Evolutionary conservation across 1,284 basidiomycete species (phyloP).

Genomic region (Melampsora americana): DNA sequence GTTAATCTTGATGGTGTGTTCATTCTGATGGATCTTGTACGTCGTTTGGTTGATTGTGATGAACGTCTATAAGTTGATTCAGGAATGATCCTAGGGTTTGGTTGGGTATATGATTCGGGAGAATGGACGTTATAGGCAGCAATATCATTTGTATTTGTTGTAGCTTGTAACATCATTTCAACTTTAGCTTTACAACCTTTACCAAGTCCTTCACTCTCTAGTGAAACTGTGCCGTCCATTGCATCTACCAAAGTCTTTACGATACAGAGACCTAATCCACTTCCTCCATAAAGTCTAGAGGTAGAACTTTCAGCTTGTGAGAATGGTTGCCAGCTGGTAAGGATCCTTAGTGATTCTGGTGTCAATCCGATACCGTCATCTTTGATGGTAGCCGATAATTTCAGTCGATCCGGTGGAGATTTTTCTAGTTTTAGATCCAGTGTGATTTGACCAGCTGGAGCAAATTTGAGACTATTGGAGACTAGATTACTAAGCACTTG

Average conservation of each 20-base stretch:
- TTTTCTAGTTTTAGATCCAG: conserved; percentile 3
- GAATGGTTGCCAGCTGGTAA: conserved; percentile 26
- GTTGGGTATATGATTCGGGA: not conserved
- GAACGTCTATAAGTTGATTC: not conserved
- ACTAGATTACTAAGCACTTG: conserved; percentile 53
- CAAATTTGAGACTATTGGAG: conserved; percentile 53
- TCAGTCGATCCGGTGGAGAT: not conserved
- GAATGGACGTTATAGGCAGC: not conserved
- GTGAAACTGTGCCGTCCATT: conserved; percentile 51
- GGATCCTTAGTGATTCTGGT: not conserved
- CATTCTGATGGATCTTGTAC: not conserved
- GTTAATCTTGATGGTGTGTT: not conserved
- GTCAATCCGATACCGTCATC: conserved; percentile 27
- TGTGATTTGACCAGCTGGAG: conserved; percentile 45
- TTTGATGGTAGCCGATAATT: conserved; percentile 17
- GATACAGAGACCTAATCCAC: conserved; percentile 50
- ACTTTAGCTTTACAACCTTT: conserved; percentile 50
- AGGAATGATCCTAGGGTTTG: not conserved
- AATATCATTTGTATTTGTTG: not conserved
- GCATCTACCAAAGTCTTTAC: conserved; percentile 53
- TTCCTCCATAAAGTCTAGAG: conserved; percentile 19
- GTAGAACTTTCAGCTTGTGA: conserved; percentile 23
- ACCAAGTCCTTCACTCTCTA: conserved; percentile 50
- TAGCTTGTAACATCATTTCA: conserved; percentile 24
- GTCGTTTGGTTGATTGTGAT: not conserved